Evolutionary conservation across 2,329 filamentous ascomycete species (phyloP).

Genomic region (Xylogone sp.): DNA sequence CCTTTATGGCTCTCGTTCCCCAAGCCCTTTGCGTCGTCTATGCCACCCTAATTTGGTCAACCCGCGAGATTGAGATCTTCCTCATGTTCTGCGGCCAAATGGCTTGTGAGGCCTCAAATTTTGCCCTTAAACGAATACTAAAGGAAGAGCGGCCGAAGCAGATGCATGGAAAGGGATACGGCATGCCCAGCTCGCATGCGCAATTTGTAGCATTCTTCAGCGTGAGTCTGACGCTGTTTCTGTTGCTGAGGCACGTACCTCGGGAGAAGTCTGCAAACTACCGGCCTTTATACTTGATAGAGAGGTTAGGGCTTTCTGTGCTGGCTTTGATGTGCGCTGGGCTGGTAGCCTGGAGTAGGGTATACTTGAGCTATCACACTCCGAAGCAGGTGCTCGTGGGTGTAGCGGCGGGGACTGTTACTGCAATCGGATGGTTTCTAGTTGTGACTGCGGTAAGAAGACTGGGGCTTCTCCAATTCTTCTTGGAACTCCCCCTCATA

Average conservation of each 20-base stretch:
- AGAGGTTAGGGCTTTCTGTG: slow-evolving; percentile 53
- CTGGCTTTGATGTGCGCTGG: slow-evolving; percentile 59
- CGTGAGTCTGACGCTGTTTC: slow-evolving; percentile 76
- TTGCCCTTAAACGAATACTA: slow-evolving; percentile 81
- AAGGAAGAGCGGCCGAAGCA: slow-evolving; percentile 85
- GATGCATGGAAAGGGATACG: slow-evolving; percentile 88
- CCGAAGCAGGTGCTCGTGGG: slow-evolving; percentile 83
- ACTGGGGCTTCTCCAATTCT: slow-evolving; percentile 69
- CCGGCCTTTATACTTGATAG: slow-evolving; percentile 54
- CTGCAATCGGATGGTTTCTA: slow-evolving; percentile 75
- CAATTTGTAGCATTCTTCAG: slow-evolving; percentile 95
- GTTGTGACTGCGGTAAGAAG: slow-evolving; percentile 64
- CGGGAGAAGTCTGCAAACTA: slow-evolving; percentile 35
- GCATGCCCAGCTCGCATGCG: slow-evolving; percentile 93
- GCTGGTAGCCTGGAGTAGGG: slow-evolving; percentile 73
- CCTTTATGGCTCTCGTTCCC: slow-evolving; percentile 90
- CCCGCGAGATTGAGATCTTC: slow-evolving; percentile 82
- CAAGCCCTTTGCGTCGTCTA: slow-evolving; percentile 91
- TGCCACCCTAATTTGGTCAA: slow-evolving; percentile 83
- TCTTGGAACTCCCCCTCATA: slow-evolving; percentile 60
- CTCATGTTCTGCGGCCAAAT: slow-evolving; percentile 92
- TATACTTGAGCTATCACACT: slow-evolving; percentile 94
- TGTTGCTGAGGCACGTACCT: slow-evolving; percentile 74
- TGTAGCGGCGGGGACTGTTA: slow-evolving; percentile 62
- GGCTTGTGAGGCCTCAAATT: slow-evolving; percentile 88